Evolutionary conservation across 495 filamentous ascomycete species (phyloP).

Genomic region (Usnea hakonensis): DNA sequence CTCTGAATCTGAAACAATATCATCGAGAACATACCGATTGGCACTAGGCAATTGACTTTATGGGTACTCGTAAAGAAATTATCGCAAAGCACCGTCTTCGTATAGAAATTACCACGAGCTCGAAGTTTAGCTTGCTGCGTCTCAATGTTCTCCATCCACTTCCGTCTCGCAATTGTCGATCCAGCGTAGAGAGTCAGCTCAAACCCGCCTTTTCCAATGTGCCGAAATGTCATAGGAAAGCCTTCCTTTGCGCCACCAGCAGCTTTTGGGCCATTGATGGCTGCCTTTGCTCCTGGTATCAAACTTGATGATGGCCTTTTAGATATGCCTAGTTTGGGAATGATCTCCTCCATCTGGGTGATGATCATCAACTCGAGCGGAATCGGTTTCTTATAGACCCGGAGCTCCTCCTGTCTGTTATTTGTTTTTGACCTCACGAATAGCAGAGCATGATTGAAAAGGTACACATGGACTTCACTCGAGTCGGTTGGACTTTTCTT

Average conservation of each 20-base stretch:
- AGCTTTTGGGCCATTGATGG: constrained; percentile 36
- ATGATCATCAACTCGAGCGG: constrained; percentile 91
- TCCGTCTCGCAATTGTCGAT: constrained; percentile 70
- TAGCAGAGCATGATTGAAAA: constrained; percentile 94
- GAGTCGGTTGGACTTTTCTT: constrained; percentile 86
- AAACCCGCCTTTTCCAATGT: constrained; percentile 94
- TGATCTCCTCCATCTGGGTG: constrained; percentile 90
- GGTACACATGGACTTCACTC: constrained; percentile 83
- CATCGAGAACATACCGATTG: constrained; percentile 57
- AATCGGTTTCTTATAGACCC: constrained; percentile 92
- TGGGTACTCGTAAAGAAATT: constrained; percentile 76
- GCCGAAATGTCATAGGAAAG: constrained; percentile 94
- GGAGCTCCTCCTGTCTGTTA: constrained; percentile 89
- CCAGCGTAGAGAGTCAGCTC: constrained; percentile 84
- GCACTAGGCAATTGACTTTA: constrained; percentile 86
- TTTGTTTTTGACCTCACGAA: constrained; percentile 80
- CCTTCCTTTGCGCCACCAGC: constrained; percentile 56
- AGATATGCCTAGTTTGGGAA: constrained; percentile 67
- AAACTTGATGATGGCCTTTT: constrained; percentile 88
- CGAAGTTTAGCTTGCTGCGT: constrained; percentile 77
- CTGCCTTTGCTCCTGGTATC: constrained; percentile 62
- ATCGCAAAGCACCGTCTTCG: constrained; percentile 75
- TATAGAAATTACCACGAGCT: constrained; percentile 87
- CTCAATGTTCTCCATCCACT: constrained; percentile 96
- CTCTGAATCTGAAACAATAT: background rate